Conservation (phyloP, 139 green algal genomes). For the Zygnema circumcarinatum region DNA sequence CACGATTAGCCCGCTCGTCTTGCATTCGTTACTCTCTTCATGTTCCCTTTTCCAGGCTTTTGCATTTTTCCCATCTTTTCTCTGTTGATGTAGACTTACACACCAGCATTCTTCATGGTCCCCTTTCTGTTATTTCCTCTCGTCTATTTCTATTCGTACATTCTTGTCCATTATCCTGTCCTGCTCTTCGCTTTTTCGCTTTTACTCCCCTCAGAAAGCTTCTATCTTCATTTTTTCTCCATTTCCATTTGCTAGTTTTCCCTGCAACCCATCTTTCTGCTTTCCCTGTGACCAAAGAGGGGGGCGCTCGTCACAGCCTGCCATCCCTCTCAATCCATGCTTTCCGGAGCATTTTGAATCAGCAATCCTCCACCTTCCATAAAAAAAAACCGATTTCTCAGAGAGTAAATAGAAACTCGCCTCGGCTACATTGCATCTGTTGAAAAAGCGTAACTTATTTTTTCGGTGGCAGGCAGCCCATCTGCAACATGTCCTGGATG, state of each 20-base stretch:
- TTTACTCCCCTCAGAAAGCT: background rate
- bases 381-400: background rate
- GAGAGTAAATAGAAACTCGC: background rate
- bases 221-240: background rate
- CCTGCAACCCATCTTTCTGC: background rate
- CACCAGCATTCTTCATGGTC: background rate
- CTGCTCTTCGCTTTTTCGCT: background rate
- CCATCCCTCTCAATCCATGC: background rate
- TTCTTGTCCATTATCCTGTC: background rate
- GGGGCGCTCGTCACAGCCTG: too few species aligned
- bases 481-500: background rate
- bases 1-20: background rate
- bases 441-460: background rate
- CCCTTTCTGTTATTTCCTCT: background rate
- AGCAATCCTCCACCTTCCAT: background rate
- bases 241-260: background rate
- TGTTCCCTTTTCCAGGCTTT: background rate
- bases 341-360: background rate
- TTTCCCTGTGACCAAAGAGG: background rate
- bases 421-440: background rate
- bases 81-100: background rate
- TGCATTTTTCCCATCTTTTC: background rate
- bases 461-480: background rate
- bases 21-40: background rate
- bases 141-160: background rate